phyloP scores from a whole-genome alignment of 352 stramenopile species.

The Thraustochytrium sp. region DNA sequence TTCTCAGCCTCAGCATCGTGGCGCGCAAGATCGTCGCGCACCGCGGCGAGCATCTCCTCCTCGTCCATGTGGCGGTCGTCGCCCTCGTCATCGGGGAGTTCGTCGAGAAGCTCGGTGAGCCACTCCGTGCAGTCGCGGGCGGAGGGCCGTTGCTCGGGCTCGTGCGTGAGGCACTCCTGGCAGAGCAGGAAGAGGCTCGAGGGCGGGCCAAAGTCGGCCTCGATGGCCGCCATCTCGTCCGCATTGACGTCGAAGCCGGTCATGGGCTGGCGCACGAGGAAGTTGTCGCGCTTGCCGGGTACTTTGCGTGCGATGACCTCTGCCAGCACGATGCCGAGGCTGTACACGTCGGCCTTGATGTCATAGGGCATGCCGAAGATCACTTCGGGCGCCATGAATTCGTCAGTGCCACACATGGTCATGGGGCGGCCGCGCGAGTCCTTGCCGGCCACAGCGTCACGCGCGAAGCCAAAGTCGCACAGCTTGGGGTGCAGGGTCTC shows the following conservation, averaged over 20 bases:
- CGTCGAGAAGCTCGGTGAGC: slow-evolving; percentile 62
- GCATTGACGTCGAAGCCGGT: slow-evolving; percentile 3
- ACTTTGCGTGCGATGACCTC: slow-evolving; percentile 51
- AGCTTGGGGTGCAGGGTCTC: slow-evolving; percentile 50
- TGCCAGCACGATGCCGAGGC: slow-evolving; percentile 53
- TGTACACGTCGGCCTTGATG: slow-evolving; percentile 53
- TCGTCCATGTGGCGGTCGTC: background rate
- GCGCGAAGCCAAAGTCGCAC: slow-evolving; percentile 53
- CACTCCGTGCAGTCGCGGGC: background rate
- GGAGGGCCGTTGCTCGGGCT: slow-evolving; percentile 40
- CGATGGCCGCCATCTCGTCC: background rate
- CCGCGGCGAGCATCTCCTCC: background rate
- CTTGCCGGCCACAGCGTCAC: background rate
- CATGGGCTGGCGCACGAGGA: background rate
- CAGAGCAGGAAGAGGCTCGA: background rate
- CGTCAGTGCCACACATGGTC: slow-evolving; percentile 57
- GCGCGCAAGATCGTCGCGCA: background rate
- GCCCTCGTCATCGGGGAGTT: slow-evolving; percentile 63
- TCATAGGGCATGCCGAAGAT: slow-evolving; percentile 54
- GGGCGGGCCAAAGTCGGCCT: background rate
- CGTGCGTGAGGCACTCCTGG: slow-evolving; percentile 44
- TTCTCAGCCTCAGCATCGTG: background rate
- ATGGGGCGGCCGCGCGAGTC: background rate
- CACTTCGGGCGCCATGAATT: slow-evolving; percentile 58
- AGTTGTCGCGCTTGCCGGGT: slow-evolving; percentile 41